Conservation (phyloP, 345 rosid genomes). For the Lepidium africanum region DNA sequence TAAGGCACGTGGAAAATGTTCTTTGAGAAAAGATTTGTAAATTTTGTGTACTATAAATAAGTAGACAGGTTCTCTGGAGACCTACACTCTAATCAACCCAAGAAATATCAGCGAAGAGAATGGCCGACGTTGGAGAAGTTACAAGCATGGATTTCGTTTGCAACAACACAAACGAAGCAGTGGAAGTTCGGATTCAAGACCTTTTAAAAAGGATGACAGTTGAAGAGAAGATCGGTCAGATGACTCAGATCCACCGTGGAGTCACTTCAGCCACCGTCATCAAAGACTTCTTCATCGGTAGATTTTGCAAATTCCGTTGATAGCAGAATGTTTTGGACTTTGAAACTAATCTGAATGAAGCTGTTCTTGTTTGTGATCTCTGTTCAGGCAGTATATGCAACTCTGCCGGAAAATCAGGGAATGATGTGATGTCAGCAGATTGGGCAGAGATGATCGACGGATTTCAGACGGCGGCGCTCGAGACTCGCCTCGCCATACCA, state of each 20-base stretch:
- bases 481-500: slow-evolving; percentile 65
- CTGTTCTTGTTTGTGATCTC: neutral
- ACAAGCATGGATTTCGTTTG: too few species aligned
- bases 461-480: slow-evolving; percentile 48
- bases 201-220: slow-evolving; percentile 38
- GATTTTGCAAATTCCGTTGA: neutral
- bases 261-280: slow-evolving; percentile 42
- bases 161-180: too few species aligned
- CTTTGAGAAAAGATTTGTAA: too few species aligned
- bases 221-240: slow-evolving; percentile 51
- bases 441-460: slow-evolving; percentile 82
- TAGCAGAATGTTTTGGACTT: too few species aligned
- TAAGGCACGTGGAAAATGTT: too few species aligned
- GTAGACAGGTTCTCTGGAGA: neutral
- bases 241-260: slow-evolving; percentile 33
- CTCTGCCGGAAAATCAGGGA: slow-evolving; percentile 40
- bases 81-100: neutral
- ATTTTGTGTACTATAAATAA: neutral
- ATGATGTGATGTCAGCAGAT: slow-evolving; percentile 48
- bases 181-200: slow-evolving; percentile 19
- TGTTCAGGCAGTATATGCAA: slow-evolving; percentile 66
- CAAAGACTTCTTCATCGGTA: slow-evolving; percentile 45
- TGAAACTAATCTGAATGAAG: neutral
- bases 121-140: too few species aligned
- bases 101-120: too few species aligned